phyloP scores from a whole-genome alignment of 2,329 filamentous ascomycete genomes.

The Trichoderma koningii region DNA sequence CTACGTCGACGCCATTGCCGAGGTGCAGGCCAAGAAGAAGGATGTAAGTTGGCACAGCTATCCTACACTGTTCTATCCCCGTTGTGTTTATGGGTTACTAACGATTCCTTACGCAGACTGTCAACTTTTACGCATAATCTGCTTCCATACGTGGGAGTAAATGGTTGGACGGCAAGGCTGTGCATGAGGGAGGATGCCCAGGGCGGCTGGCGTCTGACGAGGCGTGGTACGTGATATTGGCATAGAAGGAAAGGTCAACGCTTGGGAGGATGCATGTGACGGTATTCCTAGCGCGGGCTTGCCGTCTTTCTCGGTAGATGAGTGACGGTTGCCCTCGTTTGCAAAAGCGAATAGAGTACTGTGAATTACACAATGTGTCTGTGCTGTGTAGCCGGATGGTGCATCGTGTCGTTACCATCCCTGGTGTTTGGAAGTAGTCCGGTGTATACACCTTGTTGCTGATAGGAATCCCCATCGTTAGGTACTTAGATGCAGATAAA shows the following conservation, averaged over 20 bases:
- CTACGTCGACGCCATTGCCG: slow-evolving; percentile 96
- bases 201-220: slow-evolving; percentile 21
- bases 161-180: slow-evolving; percentile 2
- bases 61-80: background rate
- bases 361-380: background rate
- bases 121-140: slow-evolving; percentile 57
- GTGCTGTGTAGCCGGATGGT: background rate
- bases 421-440: background rate
- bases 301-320: slow-evolving; percentile 21
- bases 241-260: slow-evolving; percentile 27
- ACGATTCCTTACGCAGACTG: slow-evolving; percentile 45
- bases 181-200: slow-evolving; percentile 1
- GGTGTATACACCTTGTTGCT: too few species aligned
- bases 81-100: background rate
- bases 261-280: slow-evolving; percentile 21
- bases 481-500: too few species aligned
- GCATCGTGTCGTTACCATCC: background rate
- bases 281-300: slow-evolving; percentile 20
- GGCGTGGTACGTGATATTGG: slow-evolving; percentile 13
- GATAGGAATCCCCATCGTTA: too few species aligned
- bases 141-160: slow-evolving; percentile 7
- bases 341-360: slow-evolving; percentile 25
- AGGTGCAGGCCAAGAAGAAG: slow-evolving; percentile 96
- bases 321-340: slow-evolving; percentile 16
- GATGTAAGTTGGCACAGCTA: slow-evolving; percentile 56